Evolutionary conservation across 805 yeast species (phyloP).

Genomic region (Wickerhamomyces strasburgensis): DNA sequence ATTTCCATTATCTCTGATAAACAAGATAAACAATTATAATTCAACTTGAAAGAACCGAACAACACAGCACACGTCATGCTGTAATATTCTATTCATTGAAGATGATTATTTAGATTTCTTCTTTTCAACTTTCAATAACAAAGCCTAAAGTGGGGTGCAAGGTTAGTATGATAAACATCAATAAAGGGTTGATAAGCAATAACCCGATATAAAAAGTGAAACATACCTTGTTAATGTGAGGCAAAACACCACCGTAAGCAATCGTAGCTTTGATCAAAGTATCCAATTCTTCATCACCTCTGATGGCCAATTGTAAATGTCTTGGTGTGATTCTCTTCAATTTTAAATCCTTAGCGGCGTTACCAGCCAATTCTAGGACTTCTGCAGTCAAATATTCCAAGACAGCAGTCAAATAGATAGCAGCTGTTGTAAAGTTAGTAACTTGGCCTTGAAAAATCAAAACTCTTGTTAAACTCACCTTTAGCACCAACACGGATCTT

Average conservation of each 20-base stretch:
- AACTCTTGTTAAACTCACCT: constrained; percentile 25
- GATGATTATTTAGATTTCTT: constrained; percentile 13
- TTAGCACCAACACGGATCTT: constrained; percentile 77
- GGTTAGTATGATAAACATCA: constrained; percentile 10
- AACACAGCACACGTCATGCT: too few relatives aligned
- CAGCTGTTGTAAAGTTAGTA: constrained; percentile 41
- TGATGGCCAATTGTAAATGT: constrained; percentile 92
- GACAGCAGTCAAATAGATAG: constrained; percentile 93
- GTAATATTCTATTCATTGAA: too few relatives aligned
- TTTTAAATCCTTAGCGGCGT: constrained; percentile 93
- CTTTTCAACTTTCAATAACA: constrained; percentile 25
- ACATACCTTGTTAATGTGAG: constrained; percentile 35
- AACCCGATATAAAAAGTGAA: too few relatives aligned
- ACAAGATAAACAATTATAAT: too few relatives aligned
- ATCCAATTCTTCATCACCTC: constrained; percentile 98
- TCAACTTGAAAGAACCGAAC: too few relatives aligned
- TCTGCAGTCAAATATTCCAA: constrained; percentile 95
- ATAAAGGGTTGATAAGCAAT: background rate
- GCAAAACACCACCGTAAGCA: constrained; percentile 97
- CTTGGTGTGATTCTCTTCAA: constrained; percentile 97
- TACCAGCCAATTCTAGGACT: constrained; percentile 95
- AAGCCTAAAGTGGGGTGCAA: constrained; percentile 14
- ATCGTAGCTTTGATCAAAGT: constrained; percentile 90
- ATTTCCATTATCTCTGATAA: too few relatives aligned
- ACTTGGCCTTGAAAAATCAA: background rate